Conservation (phyloP, 768 basidiomycete genomes). For the Pilatotrama ljubarskyi region DNA sequence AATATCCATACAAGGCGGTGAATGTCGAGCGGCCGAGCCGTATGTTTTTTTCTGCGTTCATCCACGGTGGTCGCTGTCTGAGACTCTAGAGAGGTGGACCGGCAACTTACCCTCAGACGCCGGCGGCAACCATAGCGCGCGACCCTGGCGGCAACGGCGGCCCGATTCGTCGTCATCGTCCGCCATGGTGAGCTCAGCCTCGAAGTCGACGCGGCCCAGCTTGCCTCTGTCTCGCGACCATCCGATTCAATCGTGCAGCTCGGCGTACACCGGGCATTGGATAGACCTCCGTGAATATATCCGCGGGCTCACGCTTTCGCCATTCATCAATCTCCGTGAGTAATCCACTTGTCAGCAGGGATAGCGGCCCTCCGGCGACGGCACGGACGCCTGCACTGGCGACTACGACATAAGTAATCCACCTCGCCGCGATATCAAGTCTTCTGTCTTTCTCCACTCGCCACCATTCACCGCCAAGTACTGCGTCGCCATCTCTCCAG, state of each 20-base stretch:
- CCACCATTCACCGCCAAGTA: slow-evolving; percentile 17
- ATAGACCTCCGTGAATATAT: not conserved
- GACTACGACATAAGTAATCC: not conserved
- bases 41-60: not conserved
- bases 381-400: not conserved
- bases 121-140: not conserved
- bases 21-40: not conserved
- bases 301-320: not conserved
- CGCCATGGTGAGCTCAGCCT: slow-evolving; percentile 1
- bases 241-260: not conserved
- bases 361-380: not conserved
- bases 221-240: too few relatives aligned
- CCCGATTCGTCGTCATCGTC: not conserved
- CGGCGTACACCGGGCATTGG: not conserved
- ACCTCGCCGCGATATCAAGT: not conserved
- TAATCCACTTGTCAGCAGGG: slow-evolving; percentile 10
- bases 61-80: not conserved
- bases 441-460: not conserved
- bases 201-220: not conserved
- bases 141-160: not conserved
- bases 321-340: not conserved
- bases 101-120: slow-evolving; percentile 7
- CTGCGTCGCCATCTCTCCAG: slow-evolving; percentile 4
- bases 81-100: not conserved
- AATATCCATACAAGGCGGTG: not conserved